Evolutionary conservation across 2,329 filamentous ascomycete genomes (phyloP).

Genomic region (Curvularia verruculosa): DNA sequence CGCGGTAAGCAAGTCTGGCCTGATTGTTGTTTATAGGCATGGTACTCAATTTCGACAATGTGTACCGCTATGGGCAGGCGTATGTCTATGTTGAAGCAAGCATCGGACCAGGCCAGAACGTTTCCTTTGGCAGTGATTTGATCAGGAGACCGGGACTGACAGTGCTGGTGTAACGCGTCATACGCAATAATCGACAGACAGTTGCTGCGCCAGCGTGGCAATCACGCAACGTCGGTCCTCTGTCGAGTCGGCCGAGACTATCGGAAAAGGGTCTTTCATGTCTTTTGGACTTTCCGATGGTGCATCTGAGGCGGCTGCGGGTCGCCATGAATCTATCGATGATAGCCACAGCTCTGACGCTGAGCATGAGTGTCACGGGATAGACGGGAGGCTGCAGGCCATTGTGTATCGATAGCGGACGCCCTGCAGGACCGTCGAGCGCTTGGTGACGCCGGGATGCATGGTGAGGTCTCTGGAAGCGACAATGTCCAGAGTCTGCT

Average conservation of each 20-base stretch:
- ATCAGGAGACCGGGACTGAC: conserved; percentile 33
- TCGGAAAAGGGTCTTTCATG: conserved; percentile 27
- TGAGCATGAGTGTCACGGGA: conserved; percentile 40
- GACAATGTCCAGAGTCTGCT: conserved; percentile 34
- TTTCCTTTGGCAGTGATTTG: conserved; percentile 24
- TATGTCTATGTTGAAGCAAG: conserved; percentile 23
- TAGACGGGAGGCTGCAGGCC: conserved; percentile 47
- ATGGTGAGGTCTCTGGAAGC: conserved; percentile 30
- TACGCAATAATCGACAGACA: conserved; percentile 27
- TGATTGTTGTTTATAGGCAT: conserved; percentile 3
- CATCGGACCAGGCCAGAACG: conserved; percentile 36
- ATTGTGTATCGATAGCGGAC: conserved; percentile 39
- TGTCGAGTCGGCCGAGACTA: conserved; percentile 42
- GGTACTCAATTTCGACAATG: conserved; percentile 27
- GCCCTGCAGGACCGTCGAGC: conserved; percentile 38
- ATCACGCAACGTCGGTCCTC: conserved; percentile 25
- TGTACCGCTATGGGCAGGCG: conserved; percentile 39
- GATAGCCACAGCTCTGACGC: conserved; percentile 37
- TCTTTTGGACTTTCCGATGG: conserved; percentile 38
- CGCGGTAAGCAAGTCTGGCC: not conserved
- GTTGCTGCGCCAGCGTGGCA: conserved; percentile 22
- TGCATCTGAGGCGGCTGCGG: conserved; percentile 42
- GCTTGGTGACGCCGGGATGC: conserved; percentile 41
- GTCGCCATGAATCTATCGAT: conserved; percentile 41
- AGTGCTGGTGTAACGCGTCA: conserved; percentile 38